Evolutionary conservation across 169 alveolate species (phyloP).

Genomic region (Fabrea salina): DNA sequence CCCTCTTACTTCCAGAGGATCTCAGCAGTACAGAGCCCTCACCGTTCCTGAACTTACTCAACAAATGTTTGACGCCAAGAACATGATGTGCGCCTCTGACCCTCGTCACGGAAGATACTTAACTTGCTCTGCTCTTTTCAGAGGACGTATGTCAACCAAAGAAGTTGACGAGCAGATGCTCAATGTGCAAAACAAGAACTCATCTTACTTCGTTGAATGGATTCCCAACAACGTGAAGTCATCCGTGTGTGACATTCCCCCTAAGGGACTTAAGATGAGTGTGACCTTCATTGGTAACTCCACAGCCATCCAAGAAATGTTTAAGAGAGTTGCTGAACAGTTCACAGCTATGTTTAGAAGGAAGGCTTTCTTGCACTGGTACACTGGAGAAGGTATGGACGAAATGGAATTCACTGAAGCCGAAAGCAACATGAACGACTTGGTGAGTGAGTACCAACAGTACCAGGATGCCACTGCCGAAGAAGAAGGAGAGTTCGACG

Average conservation of each 20-base stretch:
- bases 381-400: constrained; percentile 99
- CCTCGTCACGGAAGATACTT: constrained; percentile 98
- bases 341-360: constrained; percentile 98
- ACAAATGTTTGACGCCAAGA: constrained; percentile 99
- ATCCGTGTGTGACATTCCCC: constrained; percentile 98
- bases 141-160: constrained; percentile 99
- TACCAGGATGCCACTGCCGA: constrained; percentile 97
- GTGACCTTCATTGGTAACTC: constrained; percentile 97
- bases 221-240: constrained; percentile 97
- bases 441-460: constrained; percentile 97
- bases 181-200: constrained; percentile 96
- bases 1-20: constrained; percentile 96
- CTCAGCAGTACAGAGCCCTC: constrained; percentile 97
- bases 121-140: constrained; percentile 97
- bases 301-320: constrained; percentile 97
- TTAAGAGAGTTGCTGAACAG: constrained; percentile 96
- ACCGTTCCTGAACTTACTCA: constrained; percentile 99
- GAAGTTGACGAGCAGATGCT: constrained; percentile 99
- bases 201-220: constrained; percentile 98
- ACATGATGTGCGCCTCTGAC: constrained; percentile 99
- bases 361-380: constrained; percentile 98
- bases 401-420: constrained; percentile 99
- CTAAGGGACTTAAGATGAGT: constrained; percentile 98
- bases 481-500: constrained; percentile 94
- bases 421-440: constrained; percentile 96